phyloP scores from a whole-genome alignment of 768 basidiomycete species.

The Fomitopsis pulvina region DNA sequence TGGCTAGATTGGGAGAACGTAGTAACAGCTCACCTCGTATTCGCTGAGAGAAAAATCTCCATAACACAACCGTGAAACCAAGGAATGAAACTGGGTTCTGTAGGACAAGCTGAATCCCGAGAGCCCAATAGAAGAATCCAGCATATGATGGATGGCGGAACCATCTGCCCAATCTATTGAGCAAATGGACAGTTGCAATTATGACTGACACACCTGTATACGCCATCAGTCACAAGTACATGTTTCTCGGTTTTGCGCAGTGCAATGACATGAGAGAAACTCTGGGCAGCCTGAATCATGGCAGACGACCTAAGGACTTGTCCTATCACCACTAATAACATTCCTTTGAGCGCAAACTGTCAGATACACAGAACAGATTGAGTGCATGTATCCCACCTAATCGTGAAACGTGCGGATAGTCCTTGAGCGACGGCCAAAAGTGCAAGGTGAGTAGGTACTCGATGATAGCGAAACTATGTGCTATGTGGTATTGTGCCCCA shows the following conservation, averaged over 20 bases:
- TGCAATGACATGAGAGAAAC: slow-evolving; percentile 89
- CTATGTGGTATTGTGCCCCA: slow-evolving; percentile 76
- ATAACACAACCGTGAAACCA: slow-evolving; percentile 61
- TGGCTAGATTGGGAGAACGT: neutral
- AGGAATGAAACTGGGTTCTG: slow-evolving; percentile 78
- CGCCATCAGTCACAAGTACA: slow-evolving; percentile 77
- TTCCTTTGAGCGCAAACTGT: slow-evolving; percentile 37
- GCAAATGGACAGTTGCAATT: neutral
- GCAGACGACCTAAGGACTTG: slow-evolving; percentile 80
- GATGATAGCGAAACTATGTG: slow-evolving; percentile 66
- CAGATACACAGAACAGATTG: neutral
- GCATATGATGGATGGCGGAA: slow-evolving; percentile 94
- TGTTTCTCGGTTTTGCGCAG: slow-evolving; percentile 69
- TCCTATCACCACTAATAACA: slow-evolving; percentile 56
- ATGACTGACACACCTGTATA: slow-evolving; percentile 63
- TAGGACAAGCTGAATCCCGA: slow-evolving; percentile 88
- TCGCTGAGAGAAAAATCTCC: slow-evolving; percentile 81
- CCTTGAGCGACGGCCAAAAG: slow-evolving; percentile 60
- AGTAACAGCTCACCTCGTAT: slow-evolving; percentile 56
- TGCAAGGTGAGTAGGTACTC: slow-evolving; percentile 77
- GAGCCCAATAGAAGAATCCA: slow-evolving; percentile 97
- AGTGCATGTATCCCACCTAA: slow-evolving; percentile 40
- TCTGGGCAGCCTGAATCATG: slow-evolving; percentile 95
- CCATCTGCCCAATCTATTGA: slow-evolving; percentile 41
- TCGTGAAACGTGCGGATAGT: slow-evolving; percentile 46